phyloP scores from a whole-genome alignment of 768 basidiomycete genomes.

The Holtermanniella nyarrowii region DNA sequence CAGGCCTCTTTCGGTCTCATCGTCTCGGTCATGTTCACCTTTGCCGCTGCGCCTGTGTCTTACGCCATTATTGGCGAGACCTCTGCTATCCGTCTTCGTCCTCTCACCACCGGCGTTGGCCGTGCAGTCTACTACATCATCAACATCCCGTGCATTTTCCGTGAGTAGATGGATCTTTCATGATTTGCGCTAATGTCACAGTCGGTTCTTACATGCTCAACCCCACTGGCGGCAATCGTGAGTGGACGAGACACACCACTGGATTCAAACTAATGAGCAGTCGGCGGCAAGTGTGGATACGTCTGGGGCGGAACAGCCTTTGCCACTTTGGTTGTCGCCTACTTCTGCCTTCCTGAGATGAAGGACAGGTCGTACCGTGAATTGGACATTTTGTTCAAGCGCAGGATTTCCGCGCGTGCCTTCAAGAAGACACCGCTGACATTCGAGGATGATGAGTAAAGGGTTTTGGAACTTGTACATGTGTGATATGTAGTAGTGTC shows the following conservation, averaged over 20 bases:
- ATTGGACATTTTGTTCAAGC: constrained; percentile 39
- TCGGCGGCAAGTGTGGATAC: constrained; percentile 30
- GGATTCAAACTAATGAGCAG: constrained; percentile 1
- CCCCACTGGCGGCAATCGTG: constrained; percentile 24
- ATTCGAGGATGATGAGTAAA: constrained; percentile 22
- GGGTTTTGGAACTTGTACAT: too few relatives aligned
- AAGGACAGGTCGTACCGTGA: constrained; percentile 38
- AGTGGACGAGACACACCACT: background rate
- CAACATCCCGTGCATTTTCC: constrained; percentile 27
- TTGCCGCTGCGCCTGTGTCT: constrained; percentile 24
- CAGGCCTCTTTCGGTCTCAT: constrained; percentile 30
- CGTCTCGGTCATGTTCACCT: constrained; percentile 23
- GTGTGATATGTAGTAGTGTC: too few relatives aligned
- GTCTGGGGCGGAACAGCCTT: constrained; percentile 25
- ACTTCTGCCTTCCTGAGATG: constrained; percentile 36
- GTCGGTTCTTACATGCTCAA: constrained; percentile 30
- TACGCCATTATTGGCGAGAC: constrained; percentile 27
- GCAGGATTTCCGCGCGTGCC: constrained; percentile 27
- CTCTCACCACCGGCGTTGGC: constrained; percentile 31
- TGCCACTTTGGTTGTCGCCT: constrained; percentile 15
- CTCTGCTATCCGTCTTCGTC: constrained; percentile 24
- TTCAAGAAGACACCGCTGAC: constrained; percentile 26
- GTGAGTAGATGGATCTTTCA: constrained; percentile 2
- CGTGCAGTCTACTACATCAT: constrained; percentile 32
- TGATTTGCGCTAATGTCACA: background rate